These are phyloP conservation scores for Ophiostoma sp. DNA, from an alignment of 2,329 filamentous ascomycete genomes.

Conservation along the genomic window DNA sequence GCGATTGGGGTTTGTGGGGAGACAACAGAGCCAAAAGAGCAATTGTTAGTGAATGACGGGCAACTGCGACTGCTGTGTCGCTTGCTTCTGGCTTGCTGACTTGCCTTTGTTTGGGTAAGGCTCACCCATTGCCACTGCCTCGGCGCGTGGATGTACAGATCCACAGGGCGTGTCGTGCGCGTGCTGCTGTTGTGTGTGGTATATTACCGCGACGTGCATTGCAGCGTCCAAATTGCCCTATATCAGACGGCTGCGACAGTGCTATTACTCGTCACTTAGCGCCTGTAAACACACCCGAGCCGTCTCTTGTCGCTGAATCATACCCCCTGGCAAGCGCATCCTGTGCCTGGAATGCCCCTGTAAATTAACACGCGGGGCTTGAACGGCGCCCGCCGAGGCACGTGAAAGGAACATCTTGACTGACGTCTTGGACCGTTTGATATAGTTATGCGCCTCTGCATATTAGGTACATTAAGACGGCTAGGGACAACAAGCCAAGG, in stretches of 20 bases:
- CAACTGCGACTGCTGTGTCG: not conserved
- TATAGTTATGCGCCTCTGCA: not conserved
- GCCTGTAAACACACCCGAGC: not conserved
- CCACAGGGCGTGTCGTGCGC: not conserved
- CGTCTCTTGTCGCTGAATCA: slow-evolving; percentile 5
- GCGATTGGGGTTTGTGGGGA: slow-evolving; percentile 13
- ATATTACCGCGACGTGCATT: not conserved
- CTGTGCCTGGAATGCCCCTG: slow-evolving; percentile 14
- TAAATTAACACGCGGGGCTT: not conserved
- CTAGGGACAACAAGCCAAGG: not conserved
- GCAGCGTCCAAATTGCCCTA: slow-evolving; percentile 7
- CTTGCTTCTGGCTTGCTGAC: not conserved
- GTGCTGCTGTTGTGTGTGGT: not conserved
- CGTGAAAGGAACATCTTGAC: slow-evolving; percentile 9
- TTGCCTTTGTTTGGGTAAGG: slow-evolving; percentile 5
- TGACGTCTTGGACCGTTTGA: not conserved
- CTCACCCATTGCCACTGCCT: slow-evolving; percentile 16
- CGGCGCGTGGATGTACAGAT: slow-evolving; percentile 17
- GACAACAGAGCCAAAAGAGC: not conserved
- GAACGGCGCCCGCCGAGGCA: slow-evolving; percentile 17
- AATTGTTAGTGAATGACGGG: not conserved
- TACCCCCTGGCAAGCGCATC: not conserved
- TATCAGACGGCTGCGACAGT: not conserved
- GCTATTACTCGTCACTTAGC: not conserved
- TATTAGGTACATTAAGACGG: not conserved